These are phyloP conservation scores for Thuidium tamariscinum DNA, from an alignment of 225 moss, liverwort and hornwort genomes.

Conservation along the genomic window DNA sequence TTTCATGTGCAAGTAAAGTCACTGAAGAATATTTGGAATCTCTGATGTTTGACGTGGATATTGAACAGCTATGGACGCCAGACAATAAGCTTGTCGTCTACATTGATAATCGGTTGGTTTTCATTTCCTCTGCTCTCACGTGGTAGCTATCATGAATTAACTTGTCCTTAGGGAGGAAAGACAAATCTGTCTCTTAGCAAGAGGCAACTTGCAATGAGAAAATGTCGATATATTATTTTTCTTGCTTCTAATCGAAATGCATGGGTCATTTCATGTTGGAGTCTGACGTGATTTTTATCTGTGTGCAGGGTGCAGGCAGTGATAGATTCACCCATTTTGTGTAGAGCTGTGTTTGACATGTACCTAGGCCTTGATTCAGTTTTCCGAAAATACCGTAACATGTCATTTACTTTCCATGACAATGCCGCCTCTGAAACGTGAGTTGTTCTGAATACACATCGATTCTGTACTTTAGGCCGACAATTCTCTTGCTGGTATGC, in stretches of 20 bases:
- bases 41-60: conserved; percentile 9
- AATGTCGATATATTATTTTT: neutral
- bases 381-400: conserved; percentile 41
- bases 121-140: neutral
- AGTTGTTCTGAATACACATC: neutral
- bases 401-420: conserved; percentile 35
- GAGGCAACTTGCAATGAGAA: neutral
- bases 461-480: neutral
- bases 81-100: conserved; percentile 37
- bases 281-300: neutral
- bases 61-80: conserved; percentile 35
- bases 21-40: neutral
- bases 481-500: neutral
- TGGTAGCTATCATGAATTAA: neutral
- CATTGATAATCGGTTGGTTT: conserved; percentile 35
- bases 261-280: neutral
- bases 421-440: conserved; percentile 8
- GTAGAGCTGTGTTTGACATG: conserved; percentile 48
- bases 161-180: neutral
- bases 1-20: neutral
- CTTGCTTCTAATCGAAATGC: neutral
- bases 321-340: conserved; percentile 40
- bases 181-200: neutral
- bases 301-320: conserved; percentile 39
- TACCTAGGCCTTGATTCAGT: conserved; percentile 39